These are phyloP conservation scores for Aspergillus nomiae DNA, from an alignment of 2,329 filamentous ascomycete species.

Conservation along the genomic window DNA sequence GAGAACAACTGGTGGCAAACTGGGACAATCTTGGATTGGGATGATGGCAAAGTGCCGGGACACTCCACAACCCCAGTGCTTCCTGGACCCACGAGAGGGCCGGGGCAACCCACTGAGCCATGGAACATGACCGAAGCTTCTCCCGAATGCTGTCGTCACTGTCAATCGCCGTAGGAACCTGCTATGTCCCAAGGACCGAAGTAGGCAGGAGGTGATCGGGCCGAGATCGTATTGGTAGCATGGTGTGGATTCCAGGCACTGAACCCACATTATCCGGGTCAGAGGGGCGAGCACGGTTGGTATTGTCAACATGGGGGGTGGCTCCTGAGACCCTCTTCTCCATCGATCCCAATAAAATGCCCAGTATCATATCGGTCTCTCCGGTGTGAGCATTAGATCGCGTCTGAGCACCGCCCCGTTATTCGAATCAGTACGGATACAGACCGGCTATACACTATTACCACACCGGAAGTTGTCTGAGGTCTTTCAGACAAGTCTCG, in stretches of 20 bases:
- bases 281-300: background rate
- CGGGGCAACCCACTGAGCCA: background rate
- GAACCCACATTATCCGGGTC: background rate
- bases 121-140: background rate
- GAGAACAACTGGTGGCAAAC: background rate
- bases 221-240: background rate
- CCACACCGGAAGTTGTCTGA: background rate
- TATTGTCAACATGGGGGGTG: background rate
- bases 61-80: background rate
- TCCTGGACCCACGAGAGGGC: background rate
- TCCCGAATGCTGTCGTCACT: background rate
- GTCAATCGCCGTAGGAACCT: background rate
- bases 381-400: background rate
- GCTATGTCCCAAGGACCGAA: background rate
- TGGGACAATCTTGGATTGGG: background rate
- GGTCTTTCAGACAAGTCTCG: background rate
- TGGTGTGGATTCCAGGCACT: background rate
- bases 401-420: background rate
- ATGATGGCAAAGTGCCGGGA: background rate
- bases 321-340: background rate
- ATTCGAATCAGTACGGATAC: background rate
- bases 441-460: background rate
- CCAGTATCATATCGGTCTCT: background rate
- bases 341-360: background rate
- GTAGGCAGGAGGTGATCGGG: background rate